Conservation (phyloP, 345 rosid genomes). For the Dipteronia dyeriana region DNA sequence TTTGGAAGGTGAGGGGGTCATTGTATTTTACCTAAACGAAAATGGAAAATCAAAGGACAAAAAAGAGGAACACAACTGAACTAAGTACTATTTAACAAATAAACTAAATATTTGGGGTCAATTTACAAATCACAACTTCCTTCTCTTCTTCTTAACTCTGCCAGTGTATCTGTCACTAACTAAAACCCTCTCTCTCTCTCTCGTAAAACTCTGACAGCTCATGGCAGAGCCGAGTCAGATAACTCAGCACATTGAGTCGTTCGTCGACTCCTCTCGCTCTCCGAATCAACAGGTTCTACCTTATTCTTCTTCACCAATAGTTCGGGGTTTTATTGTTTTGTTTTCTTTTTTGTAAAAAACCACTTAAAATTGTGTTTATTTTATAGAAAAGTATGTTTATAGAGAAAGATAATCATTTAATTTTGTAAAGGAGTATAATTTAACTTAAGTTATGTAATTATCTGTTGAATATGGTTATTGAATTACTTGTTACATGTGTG, state of each 20-base stretch:
- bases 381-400: background rate
- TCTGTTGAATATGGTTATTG: background rate
- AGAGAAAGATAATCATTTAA: no score
- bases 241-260: conserved; percentile 62
- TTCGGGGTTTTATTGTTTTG: background rate
- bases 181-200: background rate
- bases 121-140: background rate
- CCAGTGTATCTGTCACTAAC: background rate
- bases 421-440: background rate
- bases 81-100: background rate
- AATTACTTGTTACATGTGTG: background rate
- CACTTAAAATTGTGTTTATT: background rate
- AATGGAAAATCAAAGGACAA: background rate
- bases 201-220: conserved; percentile 27
- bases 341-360: background rate
- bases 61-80: background rate
- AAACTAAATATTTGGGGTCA: background rate
- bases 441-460: background rate
- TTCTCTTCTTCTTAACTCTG: background rate
- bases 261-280: conserved; percentile 59
- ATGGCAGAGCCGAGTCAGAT: conserved; percentile 58
- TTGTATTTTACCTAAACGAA: background rate
- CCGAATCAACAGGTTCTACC: conserved; percentile 55
- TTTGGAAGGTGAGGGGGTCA: background rate
- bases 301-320: background rate